Evolutionary conservation across 228 moss, liverwort and hornwort species (phyloP).

Genomic region (Sphagnum magellanicum): DNA sequence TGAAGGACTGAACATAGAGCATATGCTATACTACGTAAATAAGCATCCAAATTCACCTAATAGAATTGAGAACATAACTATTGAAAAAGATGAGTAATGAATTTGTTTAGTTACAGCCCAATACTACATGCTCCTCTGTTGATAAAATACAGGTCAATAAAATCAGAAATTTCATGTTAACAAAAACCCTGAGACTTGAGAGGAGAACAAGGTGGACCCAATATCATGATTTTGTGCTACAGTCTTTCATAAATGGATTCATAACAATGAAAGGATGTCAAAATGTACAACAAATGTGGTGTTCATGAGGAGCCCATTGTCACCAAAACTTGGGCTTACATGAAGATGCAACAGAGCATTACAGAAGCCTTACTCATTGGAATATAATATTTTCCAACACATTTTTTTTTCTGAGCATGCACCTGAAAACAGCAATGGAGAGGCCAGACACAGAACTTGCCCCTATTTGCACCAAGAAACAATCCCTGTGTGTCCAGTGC

Average conservation of each 20-base stretch:
- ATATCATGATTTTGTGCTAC: too few relatives aligned
- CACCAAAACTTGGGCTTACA: background rate
- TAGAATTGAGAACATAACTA: background rate
- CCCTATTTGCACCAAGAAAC: slow-evolving; percentile 31
- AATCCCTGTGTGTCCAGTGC: slow-evolving; percentile 36
- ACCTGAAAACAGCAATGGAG: slow-evolving; percentile 55
- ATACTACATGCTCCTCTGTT: background rate
- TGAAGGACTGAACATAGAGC: background rate
- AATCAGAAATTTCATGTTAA: too few relatives aligned
- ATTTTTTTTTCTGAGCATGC: background rate
- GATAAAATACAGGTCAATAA: too few relatives aligned
- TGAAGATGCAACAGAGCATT: background rate
- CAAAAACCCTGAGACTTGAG: too few relatives aligned
- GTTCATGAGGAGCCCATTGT: background rate
- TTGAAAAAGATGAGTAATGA: background rate
- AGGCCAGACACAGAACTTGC: slow-evolving; percentile 46
- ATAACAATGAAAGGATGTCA: too few relatives aligned
- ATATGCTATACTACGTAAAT: too few relatives aligned
- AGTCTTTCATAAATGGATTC: too few relatives aligned
- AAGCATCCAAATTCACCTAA: too few relatives aligned
- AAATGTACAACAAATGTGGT: background rate
- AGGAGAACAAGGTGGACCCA: too few relatives aligned
- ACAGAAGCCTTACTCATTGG: background rate
- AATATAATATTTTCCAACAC: background rate
- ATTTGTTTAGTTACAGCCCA: background rate